Evolutionary conservation across 2,329 filamentous ascomycete species (phyloP), one percentile per base, ranked within the genome.

Genomic region (Penicillium concentricum): DNA sequence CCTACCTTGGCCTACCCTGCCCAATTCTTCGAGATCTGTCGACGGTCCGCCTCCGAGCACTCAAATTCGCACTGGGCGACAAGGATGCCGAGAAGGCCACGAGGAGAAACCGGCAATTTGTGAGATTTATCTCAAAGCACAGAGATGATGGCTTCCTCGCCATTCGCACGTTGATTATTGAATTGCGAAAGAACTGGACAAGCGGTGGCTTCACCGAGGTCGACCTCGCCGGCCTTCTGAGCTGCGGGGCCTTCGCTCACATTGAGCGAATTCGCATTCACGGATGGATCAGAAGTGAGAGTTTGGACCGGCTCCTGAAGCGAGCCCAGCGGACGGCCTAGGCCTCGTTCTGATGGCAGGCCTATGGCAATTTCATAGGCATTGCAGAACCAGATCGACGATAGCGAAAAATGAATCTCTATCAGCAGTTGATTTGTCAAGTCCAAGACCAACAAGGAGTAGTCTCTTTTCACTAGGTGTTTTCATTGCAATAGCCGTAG

Each of bases 401-500:
- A 77, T 70, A 30, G 71, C 69, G 63, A 76, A 77, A 64, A 78
- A 78, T 4, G 70, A 67, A 64, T 78, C 74, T 35, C 75, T 67
- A 58, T 76, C 73, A 28, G 68, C 61, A 22, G 74, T 75, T 32
- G 71, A 72, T 53, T 77, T 79, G 44, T 82, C 77, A 37, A 87
- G 69, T 0, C 84, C 84, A 60, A 86, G 69, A 0, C 84, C 84
- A 34, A 88, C 66, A 22, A 88, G 80, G 15, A 88, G 74, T 61
- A 82, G 75, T 41, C 86, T 75, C 60, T 78, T 80, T 70, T 88
- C 86, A 43, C 79, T 76, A 6, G 91, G 86, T 51, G 89, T 82
- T 61, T 87, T 87, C 58, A 88, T 84, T 18, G 87, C 82, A 57
- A 99, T 83, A 38, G 88, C 84, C 68, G 87, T 95, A 5, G 89